Conservation (phyloP, 2,329 filamentous ascomycete species). For the Colletotrichum eremochloae region DNA sequence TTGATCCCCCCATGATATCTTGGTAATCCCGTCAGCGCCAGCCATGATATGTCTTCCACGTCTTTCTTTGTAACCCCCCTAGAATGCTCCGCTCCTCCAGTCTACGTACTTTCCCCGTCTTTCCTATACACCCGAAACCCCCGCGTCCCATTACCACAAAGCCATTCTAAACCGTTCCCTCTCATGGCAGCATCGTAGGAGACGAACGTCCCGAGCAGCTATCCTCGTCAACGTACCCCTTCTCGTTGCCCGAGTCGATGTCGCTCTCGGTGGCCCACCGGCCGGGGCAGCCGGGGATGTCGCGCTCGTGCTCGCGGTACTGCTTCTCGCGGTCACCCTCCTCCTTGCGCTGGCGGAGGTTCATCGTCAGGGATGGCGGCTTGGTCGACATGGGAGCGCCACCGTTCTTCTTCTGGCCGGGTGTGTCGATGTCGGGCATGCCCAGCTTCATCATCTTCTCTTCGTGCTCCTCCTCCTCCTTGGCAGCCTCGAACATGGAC, state of each 20-base stretch:
- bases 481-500: constrained; percentile 54
- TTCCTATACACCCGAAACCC: no score
- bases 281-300: constrained; percentile 40
- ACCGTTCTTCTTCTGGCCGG: constrained; percentile 30
- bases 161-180: neutral
- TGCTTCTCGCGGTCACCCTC: constrained; percentile 35
- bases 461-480: constrained; percentile 50
- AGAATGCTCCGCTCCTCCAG: no score
- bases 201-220: constrained; percentile 39
- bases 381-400: constrained; percentile 7
- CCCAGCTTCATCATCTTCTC: constrained; percentile 44
- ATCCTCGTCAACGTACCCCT: constrained; percentile 39
- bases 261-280: constrained; percentile 41
- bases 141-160: neutral
- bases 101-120: no score
- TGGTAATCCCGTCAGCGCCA: constrained; percentile 1
- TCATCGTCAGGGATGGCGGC: constrained; percentile 25
- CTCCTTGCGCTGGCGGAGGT: constrained; percentile 34
- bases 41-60: constrained; percentile 3
- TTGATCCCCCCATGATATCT: constrained; percentile 14
- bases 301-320: constrained; percentile 39
- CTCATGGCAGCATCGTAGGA: constrained; percentile 29
- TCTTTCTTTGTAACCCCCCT: neutral
- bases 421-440: constrained; percentile 35
- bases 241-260: constrained; percentile 39